These are phyloP conservation scores for Blastobotrys terrestris DNA, from an alignment of 805 yeast genomes.

Conservation along the genomic window DNA sequence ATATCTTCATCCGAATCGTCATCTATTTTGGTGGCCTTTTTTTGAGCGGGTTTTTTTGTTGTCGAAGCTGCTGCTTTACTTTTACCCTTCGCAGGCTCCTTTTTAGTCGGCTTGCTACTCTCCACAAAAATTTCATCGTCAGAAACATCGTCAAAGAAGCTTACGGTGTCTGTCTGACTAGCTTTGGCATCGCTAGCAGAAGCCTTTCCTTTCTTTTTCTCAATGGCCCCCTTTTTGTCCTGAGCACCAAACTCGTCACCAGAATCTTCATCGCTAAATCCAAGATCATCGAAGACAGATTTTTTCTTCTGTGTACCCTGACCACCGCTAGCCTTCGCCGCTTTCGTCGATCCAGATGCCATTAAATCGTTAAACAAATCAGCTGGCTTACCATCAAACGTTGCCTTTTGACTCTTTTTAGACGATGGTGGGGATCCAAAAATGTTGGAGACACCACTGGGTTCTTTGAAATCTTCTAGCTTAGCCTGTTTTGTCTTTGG, in stretches of 20 bases:
- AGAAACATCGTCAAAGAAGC: neutral
- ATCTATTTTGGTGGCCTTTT: constrained; percentile 1
- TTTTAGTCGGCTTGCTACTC: constrained; percentile 6
- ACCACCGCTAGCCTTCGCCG: neutral
- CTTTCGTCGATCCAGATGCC: constrained; percentile 2
- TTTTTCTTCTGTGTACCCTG: constrained; percentile 1
- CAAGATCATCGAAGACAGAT: constrained; percentile 8
- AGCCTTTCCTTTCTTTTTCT: too few species aligned
- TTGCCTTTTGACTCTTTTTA: constrained; percentile 15
- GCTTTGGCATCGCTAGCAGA: too few species aligned
- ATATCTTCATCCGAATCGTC: constrained; percentile 1
- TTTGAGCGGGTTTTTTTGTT: constrained; percentile 3
- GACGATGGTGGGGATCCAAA: constrained; percentile 28
- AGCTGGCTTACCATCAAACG: constrained; percentile 16
- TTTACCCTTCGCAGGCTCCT: constrained; percentile 2
- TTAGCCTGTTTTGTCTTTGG: constrained; percentile 7
- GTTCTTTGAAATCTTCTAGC: neutral
- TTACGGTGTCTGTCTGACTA: too few species aligned
- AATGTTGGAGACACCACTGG: constrained; percentile 24
- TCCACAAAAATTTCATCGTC: constrained; percentile 6
- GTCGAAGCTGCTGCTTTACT: constrained; percentile 8
- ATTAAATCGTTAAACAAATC: constrained; percentile 9
- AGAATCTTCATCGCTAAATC: neutral
- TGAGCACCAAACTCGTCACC: neutral
- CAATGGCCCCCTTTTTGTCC: too few species aligned